Conservation (phyloP, 2,329 filamentous ascomycete species). For the Fusarium sp. region DNA sequence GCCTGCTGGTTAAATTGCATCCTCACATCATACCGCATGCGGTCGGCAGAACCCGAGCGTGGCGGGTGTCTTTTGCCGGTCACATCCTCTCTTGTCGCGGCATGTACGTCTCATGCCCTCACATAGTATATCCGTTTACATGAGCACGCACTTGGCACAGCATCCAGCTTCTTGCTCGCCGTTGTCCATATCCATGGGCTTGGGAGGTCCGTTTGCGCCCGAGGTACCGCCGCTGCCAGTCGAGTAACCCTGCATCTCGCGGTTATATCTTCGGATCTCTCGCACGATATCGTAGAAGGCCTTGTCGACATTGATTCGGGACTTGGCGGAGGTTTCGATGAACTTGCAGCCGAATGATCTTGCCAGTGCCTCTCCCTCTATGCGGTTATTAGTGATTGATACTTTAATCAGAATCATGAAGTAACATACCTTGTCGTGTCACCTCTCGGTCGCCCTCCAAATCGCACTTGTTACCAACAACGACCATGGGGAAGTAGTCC, state of each 20-base stretch:
- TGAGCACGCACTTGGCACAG: constrained; percentile 88
- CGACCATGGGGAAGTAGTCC: constrained; percentile 99
- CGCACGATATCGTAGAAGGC: constrained; percentile 98
- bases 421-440: constrained; percentile 84
- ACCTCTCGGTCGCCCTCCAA: constrained; percentile 93
- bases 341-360: constrained; percentile 95
- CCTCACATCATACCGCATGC: constrained; percentile 35
- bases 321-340: constrained; percentile 99
- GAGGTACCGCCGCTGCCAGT: constrained; percentile 75
- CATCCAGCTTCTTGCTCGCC: constrained; percentile 79
- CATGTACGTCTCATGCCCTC: constrained; percentile 33
- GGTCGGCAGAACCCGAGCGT: constrained; percentile 26
- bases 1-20: constrained; percentile 36
- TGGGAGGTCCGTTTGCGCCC: constrained; percentile 70
- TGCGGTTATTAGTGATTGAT: constrained; percentile 39
- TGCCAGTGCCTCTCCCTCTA: constrained; percentile 92
- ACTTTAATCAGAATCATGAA: neutral
- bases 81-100: constrained; percentile 24
- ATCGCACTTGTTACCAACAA: constrained; percentile 99
- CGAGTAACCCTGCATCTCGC: constrained; percentile 92
- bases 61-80: constrained; percentile 25
- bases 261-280: constrained; percentile 98
- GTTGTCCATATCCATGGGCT: constrained; percentile 85
- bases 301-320: constrained; percentile 97
- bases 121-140: constrained; percentile 68